Evolutionary conservation across 2,329 filamentous ascomycete species (phyloP).

Genomic region (Elsinoe arachidis): DNA sequence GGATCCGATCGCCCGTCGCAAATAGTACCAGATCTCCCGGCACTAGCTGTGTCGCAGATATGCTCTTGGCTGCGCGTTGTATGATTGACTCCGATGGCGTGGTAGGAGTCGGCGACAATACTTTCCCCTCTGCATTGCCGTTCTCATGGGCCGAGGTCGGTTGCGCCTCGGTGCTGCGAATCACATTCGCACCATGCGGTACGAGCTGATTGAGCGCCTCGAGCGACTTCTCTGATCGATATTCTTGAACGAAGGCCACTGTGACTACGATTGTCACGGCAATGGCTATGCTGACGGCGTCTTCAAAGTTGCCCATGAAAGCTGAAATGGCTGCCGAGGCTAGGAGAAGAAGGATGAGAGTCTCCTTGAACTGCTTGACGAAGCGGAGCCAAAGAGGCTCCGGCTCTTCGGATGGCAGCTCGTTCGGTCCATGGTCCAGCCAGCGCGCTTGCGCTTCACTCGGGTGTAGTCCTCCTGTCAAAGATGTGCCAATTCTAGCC

Average conservation of each 20-base stretch:
- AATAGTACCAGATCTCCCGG: conserved; percentile 90
- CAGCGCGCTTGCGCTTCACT: conserved; percentile 73
- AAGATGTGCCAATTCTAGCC: conserved; percentile 68
- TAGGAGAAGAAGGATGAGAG: conserved; percentile 83
- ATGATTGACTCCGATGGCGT: conserved; percentile 45
- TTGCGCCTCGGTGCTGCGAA: conserved; percentile 44
- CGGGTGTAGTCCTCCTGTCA: conserved; percentile 70
- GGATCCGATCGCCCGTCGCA: conserved; percentile 90
- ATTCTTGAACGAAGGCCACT: conserved; percentile 95
- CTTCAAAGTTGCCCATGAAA: conserved; percentile 85
- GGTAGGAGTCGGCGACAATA: not conserved
- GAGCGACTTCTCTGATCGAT: conserved; percentile 92
- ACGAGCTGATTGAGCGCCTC: conserved; percentile 91
- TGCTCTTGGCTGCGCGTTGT: conserved; percentile 69
- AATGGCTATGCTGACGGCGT: conserved; percentile 89
- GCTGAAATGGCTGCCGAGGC: conserved; percentile 82
- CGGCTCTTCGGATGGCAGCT: conserved; percentile 85
- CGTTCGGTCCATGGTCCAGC: conserved; percentile 77
- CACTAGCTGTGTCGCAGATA: conserved; percentile 79
- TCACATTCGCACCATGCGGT: conserved; percentile 91
- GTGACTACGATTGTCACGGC: conserved; percentile 95
- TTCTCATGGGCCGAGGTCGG: conserved; percentile 15
- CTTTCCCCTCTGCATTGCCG: not conserved
- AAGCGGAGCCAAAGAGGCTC: conserved; percentile 95
- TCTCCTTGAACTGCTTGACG: conserved; percentile 92